Base-by-base conservation (phyloP, 495 filamentous ascomycete genomes). In the Podospora australis region DNA sequence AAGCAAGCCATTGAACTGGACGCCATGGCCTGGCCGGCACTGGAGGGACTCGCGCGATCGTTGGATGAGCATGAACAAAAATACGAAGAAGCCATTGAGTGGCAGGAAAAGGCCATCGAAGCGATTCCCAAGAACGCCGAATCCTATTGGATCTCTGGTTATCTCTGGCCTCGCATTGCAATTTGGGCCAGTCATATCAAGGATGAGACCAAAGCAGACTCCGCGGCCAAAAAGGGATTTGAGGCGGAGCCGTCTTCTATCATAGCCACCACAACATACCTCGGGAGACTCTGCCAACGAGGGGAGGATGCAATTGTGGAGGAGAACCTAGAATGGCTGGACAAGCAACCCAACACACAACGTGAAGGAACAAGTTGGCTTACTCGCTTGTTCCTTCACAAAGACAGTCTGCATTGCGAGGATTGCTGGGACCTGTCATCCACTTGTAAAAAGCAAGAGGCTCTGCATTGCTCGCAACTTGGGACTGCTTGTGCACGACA, bases 21-120 rank as follows among this genome's bases (percentile, higher is more conserved):
- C 29, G 28, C 44, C 6, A 20, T n/a, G 3, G 44, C 44, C 11
- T 53, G 44, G 50, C 29, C 39, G 3, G 50, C 50, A 20, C 19
- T 48, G 0, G 50, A 53, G 17, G 50, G 50, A 2, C 30, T 53
- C 6, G 44, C 38, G 7, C 36, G 39, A 8, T 47, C 35, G 13
- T 20, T 34, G 16, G 50, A 25, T 10, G 28, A 30, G 10, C 35
- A 42, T 35, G 44, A 29, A 9, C 39, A 45, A 4, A 14, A 16
- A 3, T 32, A 21, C 20, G 16, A n/a, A 9, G 44, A 44, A 9
- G 50, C 50, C 11, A 48, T 48, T 13, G 28, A 30, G 5, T 53
- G 50, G 50, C 44, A 43, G 22, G 44, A 53, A 39, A 53, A 47
- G 44, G 43, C 50, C 7, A 41, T 53, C 43, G 34, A 41, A 6